These are phyloP conservation scores for Citrus australasica DNA, from an alignment of 345 rosid genomes.

Conservation along the genomic window DNA sequence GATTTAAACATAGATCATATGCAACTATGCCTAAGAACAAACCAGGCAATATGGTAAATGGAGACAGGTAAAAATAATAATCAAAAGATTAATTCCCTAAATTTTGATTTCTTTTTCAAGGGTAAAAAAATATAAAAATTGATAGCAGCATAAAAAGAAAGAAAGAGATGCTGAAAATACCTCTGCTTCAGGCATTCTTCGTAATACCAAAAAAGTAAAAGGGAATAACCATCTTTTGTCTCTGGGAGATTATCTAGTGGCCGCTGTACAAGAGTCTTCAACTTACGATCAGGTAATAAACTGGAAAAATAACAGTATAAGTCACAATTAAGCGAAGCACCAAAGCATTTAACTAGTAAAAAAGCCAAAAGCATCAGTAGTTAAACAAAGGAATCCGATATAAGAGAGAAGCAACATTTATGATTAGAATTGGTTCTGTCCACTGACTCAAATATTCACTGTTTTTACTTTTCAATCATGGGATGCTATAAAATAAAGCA, in stretches of 20 bases:
- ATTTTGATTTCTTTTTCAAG: background rate
- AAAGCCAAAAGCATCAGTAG: background rate
- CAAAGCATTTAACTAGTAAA: background rate
- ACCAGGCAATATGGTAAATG: background rate
- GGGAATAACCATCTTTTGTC: constrained; percentile 87
- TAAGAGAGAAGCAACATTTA: background rate
- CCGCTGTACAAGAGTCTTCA: constrained; percentile 82
- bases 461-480: background rate
- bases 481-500: background rate
- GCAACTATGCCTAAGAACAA: background rate
- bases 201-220: constrained; percentile 93
- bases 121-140: background rate
- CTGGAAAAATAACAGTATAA: constrained; percentile 29
- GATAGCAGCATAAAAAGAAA: background rate
- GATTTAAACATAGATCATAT: background rate
- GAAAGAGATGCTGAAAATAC: constrained; percentile 28
- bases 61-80: background rate
- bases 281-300: constrained; percentile 89
- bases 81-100: background rate
- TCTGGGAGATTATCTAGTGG: constrained; percentile 71
- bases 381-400: background rate
- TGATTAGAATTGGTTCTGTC: background rate
- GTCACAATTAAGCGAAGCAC: background rate
- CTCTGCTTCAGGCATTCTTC: constrained; percentile 97
- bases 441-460: background rate